Conservation (phyloP, 192 early-diverging fungal species). For the Backusella tarrabulga region DNA sequence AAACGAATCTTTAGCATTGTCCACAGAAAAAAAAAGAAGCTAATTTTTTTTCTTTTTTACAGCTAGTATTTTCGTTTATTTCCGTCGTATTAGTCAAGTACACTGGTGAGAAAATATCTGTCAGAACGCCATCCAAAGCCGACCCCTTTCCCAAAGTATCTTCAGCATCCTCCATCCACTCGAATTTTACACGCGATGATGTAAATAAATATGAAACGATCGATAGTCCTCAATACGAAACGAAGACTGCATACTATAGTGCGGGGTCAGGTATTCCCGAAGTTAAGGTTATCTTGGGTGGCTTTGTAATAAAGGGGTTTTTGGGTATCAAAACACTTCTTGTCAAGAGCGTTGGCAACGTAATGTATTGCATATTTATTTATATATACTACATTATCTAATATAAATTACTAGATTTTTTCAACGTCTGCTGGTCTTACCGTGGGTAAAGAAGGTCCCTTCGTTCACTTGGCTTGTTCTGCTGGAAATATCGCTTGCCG, state of each 20-base stretch:
- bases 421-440: slow-evolving; percentile 83
- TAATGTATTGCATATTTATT: slow-evolving; percentile 37
- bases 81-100: slow-evolving; percentile 63
- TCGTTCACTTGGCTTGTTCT: slow-evolving; percentile 90
- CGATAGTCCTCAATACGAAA: slow-evolving; percentile 24
- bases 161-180: slow-evolving; percentile 11
- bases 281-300: slow-evolving; percentile 92
- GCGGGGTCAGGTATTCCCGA: slow-evolving; percentile 96
- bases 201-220: not conserved
- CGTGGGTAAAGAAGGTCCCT: slow-evolving; percentile 92
- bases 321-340: slow-evolving; percentile 86
- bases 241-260: slow-evolving; percentile 75
- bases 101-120: slow-evolving; percentile 40
- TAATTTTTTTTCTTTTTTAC: not conserved
- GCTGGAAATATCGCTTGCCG: slow-evolving; percentile 84
- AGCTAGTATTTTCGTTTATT: slow-evolving; percentile 51
- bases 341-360: slow-evolving; percentile 88
- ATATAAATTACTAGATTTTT: slow-evolving; percentile 48
- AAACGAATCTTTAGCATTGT: not conserved
- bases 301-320: slow-evolving; percentile 93
- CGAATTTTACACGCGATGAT: not conserved
- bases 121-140: slow-evolving; percentile 14
- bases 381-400: not conserved
- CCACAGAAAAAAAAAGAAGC: too few species aligned
- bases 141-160: slow-evolving; percentile 12